Evolutionary conservation across 2,329 filamentous ascomycete species (phyloP).

Genomic region (Ploettnerulaceae sp.): DNA sequence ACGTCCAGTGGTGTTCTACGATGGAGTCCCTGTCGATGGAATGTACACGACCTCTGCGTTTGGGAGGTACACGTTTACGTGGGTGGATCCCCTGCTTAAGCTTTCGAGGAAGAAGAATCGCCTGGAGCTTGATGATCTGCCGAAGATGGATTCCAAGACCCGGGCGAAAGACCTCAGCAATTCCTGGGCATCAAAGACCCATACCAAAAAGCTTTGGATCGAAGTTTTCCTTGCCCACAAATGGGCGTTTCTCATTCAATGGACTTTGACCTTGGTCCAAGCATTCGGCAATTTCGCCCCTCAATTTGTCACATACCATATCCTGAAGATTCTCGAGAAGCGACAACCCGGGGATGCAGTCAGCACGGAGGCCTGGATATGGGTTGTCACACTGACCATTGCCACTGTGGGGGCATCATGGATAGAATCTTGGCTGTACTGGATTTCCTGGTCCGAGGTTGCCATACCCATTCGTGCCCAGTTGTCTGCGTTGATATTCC

Average conservation of each 20-base stretch:
- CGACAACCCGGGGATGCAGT: slow-evolving; percentile 43
- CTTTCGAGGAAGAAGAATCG: slow-evolving; percentile 52
- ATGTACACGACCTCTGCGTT: slow-evolving; percentile 58
- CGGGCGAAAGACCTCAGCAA: slow-evolving; percentile 46
- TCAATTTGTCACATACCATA: slow-evolving; percentile 61
- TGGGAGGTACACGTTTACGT: slow-evolving; percentile 60
- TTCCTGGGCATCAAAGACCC: slow-evolving; percentile 46
- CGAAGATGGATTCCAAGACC: slow-evolving; percentile 52
- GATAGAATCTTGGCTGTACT: slow-evolving; percentile 62
- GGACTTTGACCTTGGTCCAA: slow-evolving; percentile 43
- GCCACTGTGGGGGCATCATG: slow-evolving; percentile 50
- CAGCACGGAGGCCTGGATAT: slow-evolving; percentile 56
- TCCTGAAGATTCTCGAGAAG: slow-evolving; percentile 60
- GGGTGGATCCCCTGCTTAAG: slow-evolving; percentile 52
- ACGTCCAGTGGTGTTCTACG: slow-evolving; percentile 59
- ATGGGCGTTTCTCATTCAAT: slow-evolving; percentile 52
- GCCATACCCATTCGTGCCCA: slow-evolving; percentile 64
- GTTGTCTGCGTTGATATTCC: slow-evolving; percentile 67
- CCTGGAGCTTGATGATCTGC: slow-evolving; percentile 58
- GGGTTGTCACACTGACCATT: slow-evolving; percentile 60
- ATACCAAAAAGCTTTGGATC: slow-evolving; percentile 52
- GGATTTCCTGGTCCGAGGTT: slow-evolving; percentile 59
- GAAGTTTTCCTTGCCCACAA: slow-evolving; percentile 56
- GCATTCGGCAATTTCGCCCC: slow-evolving; percentile 55
- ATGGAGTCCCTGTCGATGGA: slow-evolving; percentile 56